Base-by-base conservation (phyloP, 192 early-diverging fungal species). In the Backusella australiensis region DNA sequence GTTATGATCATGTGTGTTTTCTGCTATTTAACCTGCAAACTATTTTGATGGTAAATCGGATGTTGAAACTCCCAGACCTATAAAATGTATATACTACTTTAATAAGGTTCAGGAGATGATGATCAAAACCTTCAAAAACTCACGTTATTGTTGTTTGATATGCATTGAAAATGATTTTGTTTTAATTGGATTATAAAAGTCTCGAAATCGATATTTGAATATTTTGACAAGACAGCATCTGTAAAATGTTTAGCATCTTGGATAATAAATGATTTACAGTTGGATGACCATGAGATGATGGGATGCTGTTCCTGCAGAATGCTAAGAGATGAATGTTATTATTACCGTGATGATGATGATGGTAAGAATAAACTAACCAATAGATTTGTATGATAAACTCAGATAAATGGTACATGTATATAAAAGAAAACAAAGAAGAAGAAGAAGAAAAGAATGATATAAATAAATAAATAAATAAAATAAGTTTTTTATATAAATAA, bases 51-150 rank as follows among this genome's bases (percentile, higher is more conserved):
- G 12, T 63, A 63, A 63, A 63, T 63, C 26, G 56, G 26, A 63
- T 63, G 56, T 29, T 63, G 56, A 63, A 63, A 63, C 56, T 63
- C 56, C 56, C 56, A 63, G 12, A 63, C 23, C 56, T 63, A 49
- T n/a, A 6, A 0, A 14, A 11, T 44, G n/a, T 49, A 49, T 42
- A 32, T 3, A 32, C 0, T 0, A 46, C 14, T 11, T 39, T 49
- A 32, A 32, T 32, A 32, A 32, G 32, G 32, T 32, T 32, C 32
- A 32, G 32, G 46, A 49, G 17, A 49, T n/a, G 46, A 49, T 11
- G 42, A 44, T 44, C 42, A 53, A 19, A 53, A 21, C 4, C 32
- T 32, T 19, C 14, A 52, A 19, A 26, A 23, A 12, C 23, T 59
- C 11, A 23, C 23, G 8, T 23, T 26, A 59, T 59, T 29, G 2